These are phyloP conservation scores for Penicillium egyptiacum DNA, from an alignment of 495 filamentous ascomycete species.

Conservation along the genomic window DNA sequence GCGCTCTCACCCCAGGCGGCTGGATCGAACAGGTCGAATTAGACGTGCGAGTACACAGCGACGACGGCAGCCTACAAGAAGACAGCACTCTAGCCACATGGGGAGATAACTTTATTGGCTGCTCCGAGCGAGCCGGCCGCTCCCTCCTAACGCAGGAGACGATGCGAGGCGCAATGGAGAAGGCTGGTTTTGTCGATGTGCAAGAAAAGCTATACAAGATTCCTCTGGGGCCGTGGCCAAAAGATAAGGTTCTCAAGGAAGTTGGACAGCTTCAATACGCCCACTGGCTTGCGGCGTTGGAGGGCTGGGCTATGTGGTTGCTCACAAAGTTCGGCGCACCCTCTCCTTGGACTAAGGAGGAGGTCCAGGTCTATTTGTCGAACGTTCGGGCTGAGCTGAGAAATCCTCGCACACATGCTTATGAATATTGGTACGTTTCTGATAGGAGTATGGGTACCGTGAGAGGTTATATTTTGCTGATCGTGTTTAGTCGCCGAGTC, in stretches of 20 bases:
- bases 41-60: constrained; percentile 35
- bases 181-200: constrained; percentile 35
- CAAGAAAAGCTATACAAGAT: constrained; percentile 51
- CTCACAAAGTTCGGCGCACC: constrained; percentile 16
- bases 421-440: constrained; percentile 14
- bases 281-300: constrained; percentile 47
- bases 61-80: constrained; percentile 40
- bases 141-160: constrained; percentile 21
- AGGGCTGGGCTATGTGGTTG: constrained; percentile 22
- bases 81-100: constrained; percentile 25
- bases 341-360: constrained; percentile 17
- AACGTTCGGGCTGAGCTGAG: constrained; percentile 17
- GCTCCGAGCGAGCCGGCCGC: constrained; percentile 17
- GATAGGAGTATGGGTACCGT: no score
- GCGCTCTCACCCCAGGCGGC: constrained; percentile 45
- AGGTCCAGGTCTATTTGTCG: constrained; percentile 17
- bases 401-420: constrained; percentile 15
- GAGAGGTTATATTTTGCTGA: background rate
- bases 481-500: constrained; percentile 13
- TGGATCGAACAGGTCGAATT: constrained; percentile 56
- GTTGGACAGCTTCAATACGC: constrained; percentile 62
- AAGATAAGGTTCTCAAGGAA: constrained; percentile 60
- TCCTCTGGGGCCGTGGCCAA: constrained; percentile 65
- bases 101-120: constrained; percentile 23
- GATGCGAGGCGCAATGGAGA: constrained; percentile 19